Percentiles rank a stretch among this genome's conserved stretches.
phyloP scores from a whole-genome alignment of 2,329 filamentous ascomycete genomes.

The Trichoderma sp. region DNA sequence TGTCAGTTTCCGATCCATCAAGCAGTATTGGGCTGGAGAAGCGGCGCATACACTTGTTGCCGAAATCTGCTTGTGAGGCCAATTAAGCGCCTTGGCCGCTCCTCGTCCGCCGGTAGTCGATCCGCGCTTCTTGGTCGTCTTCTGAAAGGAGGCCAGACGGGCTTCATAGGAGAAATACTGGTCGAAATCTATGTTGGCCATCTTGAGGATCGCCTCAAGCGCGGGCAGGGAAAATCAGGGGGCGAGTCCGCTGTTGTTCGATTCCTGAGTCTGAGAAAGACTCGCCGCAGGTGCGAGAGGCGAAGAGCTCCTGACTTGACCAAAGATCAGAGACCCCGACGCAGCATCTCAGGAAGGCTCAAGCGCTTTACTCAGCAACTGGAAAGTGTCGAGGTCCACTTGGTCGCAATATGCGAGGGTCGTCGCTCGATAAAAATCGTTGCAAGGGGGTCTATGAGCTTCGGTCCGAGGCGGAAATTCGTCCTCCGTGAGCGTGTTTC shows the following conservation, averaged over 20 bases:
- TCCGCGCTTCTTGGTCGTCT: constrained; percentile 67
- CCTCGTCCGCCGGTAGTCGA: constrained; percentile 61
- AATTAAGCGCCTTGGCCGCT: constrained; percentile 62
- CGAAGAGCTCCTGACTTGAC: constrained; percentile 18
- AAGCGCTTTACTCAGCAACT: background rate
- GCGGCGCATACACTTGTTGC: constrained; percentile 38
- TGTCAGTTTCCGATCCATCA: constrained; percentile 34
- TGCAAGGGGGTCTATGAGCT: background rate
- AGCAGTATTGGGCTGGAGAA: background rate
- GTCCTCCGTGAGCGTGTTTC: background rate
- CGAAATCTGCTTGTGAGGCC: constrained; percentile 68
- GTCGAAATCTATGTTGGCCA: constrained; percentile 36
- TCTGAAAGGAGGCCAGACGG: constrained; percentile 79
- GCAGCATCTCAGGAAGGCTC: constrained; percentile 24
- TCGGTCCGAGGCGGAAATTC: background rate
- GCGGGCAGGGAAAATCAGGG: background rate
- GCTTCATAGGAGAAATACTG: constrained; percentile 68
- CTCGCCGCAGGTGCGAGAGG: constrained; percentile 19
- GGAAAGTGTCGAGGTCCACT: background rate
- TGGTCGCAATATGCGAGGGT: background rate
- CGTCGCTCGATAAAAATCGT: background rate
- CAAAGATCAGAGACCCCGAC: constrained; percentile 6
- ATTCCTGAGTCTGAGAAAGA: background rate
- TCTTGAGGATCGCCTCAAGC: constrained; percentile 23
- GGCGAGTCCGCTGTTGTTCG: background rate